Base-by-base conservation (phyloP, 805 yeast species). In the Candida railenensis region DNA sequence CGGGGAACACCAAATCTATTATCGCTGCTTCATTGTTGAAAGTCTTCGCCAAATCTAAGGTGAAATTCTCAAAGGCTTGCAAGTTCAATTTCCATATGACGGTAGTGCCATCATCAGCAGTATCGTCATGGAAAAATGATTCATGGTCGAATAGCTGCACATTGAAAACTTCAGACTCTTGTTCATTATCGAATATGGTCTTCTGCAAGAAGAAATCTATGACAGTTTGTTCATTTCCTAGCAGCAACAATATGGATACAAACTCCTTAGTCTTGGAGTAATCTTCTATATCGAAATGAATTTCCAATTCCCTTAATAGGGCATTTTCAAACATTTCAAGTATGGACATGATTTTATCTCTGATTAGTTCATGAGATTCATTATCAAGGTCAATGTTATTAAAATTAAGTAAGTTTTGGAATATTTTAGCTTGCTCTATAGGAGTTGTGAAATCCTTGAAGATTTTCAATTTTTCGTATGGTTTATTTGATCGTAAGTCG, bases 241-340 rank as follows among this genome's bases (percentile, higher is more conserved):
- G 57, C 18, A 59, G 64, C 5, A 65, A 58, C 49, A 73, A 53
- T 14, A 73, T 68, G 37, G 56, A 45, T 3, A 71, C 73, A 50
- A 69, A 73, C 22, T 55, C 47, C 21, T 58, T 58, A 12, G 78
- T 71, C 18, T 62, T 61, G 2, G 55, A 61, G 51, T 63, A 78
- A 34, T 82, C 80, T 38, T 71, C 65, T 1, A 71, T 57, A 38
- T 76, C 80, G 48, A 76, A 74, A 50, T 77, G 83, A 25, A 73
- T 63, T 43, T 86, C 91, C 48, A 87, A 73, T 58, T 89, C 95
- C 40, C 81, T 64, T 14, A 88, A 60, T 5, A 86, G 73, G 0
- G 94, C 87, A 58, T 78, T 85, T 36, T 85, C 84, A 58, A 89
- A 87, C 16, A 87, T 69, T 55, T 85, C 92, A 34, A 81, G 61